These are phyloP conservation scores for Jatropha multifida DNA, from an alignment of 441 rosid genomes.

Conservation along the genomic window DNA sequence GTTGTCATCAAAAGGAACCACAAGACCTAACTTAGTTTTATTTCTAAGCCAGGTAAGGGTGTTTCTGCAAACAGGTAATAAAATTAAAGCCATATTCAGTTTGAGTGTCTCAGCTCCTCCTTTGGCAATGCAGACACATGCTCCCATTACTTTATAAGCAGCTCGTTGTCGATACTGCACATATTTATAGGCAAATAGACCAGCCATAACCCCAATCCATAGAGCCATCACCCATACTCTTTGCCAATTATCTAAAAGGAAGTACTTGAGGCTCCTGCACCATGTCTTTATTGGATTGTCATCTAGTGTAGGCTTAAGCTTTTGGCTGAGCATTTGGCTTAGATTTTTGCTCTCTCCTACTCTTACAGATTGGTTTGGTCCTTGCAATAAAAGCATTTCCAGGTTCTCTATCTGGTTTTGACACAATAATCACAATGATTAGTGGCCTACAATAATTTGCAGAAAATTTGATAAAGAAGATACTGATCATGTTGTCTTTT, in stretches of 20 bases:
- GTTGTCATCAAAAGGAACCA: conserved; percentile 91
- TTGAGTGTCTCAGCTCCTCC: conserved; percentile 91
- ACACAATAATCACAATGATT: conserved; percentile 8
- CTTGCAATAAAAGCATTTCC: conserved; percentile 79
- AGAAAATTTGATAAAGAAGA: background rate
- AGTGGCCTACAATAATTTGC: background rate
- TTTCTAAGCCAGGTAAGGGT: conserved; percentile 93
- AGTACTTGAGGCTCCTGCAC: conserved; percentile 50
- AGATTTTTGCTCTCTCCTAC: conserved; percentile 68
- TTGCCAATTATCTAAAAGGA: conserved; percentile 81
- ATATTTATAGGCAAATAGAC: conserved; percentile 70
- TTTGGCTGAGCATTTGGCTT: conserved; percentile 88
- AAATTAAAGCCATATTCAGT: conserved; percentile 90
- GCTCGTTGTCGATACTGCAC: conserved; percentile 58
- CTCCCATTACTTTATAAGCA: conserved; percentile 67
- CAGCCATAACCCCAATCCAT: conserved; percentile 62
- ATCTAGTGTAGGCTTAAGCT: conserved; percentile 67
- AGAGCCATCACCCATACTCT: conserved; percentile 81
- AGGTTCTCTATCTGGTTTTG: conserved; percentile 67
- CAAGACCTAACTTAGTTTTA: conserved; percentile 66
- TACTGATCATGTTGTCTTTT: background rate
- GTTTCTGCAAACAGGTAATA: conserved; percentile 81
- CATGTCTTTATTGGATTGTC: conserved; percentile 53
- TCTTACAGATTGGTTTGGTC: conserved; percentile 64
- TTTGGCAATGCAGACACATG: conserved; percentile 85